Evolutionary conservation across 371 early-diverging fungal genomes (phyloP).

Genomic region (Apophysomyces sp.): DNA sequence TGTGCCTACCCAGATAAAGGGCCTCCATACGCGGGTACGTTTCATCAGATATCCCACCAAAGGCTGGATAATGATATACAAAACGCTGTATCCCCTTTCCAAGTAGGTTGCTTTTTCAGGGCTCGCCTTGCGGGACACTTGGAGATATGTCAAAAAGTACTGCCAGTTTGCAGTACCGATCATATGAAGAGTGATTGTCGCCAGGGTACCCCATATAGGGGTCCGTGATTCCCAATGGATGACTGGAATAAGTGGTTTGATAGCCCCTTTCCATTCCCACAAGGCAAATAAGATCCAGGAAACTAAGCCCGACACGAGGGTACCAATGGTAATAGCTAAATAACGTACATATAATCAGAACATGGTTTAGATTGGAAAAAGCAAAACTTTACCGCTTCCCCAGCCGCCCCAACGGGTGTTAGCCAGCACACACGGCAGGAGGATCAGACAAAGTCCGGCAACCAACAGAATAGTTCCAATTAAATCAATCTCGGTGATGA

Average conservation of each 20-base stretch:
- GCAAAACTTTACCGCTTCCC: constrained; percentile 12
- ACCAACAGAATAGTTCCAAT: constrained; percentile 43
- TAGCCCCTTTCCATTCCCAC: constrained; percentile 43
- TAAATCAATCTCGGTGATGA: constrained; percentile 35
- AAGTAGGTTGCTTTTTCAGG: constrained; percentile 24
- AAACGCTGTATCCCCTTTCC: constrained; percentile 37
- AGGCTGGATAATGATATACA: constrained; percentile 24
- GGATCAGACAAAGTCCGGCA: constrained; percentile 28
- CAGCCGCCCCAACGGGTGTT: constrained; percentile 38
- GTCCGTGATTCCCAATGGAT: constrained; percentile 43
- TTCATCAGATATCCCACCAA: constrained; percentile 35
- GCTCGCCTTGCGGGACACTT: constrained; percentile 37
- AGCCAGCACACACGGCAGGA: constrained; percentile 42
- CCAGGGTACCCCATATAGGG: constrained; percentile 40
- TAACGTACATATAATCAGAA: not conserved
- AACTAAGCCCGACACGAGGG: not conserved
- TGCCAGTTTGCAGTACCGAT: constrained; percentile 39
- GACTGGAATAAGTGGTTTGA: constrained; percentile 44
- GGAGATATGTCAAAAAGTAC: constrained; percentile 43
- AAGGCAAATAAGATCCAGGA: constrained; percentile 23
- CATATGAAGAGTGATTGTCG: constrained; percentile 34
- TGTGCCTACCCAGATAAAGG: constrained; percentile 57
- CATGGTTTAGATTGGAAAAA: not conserved
- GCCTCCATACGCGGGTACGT: constrained; percentile 38
- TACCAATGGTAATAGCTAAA: not conserved